Base-by-base conservation (phyloP, 2,329 filamentous ascomycete genomes). In the Hysterium pulicare region DNA sequence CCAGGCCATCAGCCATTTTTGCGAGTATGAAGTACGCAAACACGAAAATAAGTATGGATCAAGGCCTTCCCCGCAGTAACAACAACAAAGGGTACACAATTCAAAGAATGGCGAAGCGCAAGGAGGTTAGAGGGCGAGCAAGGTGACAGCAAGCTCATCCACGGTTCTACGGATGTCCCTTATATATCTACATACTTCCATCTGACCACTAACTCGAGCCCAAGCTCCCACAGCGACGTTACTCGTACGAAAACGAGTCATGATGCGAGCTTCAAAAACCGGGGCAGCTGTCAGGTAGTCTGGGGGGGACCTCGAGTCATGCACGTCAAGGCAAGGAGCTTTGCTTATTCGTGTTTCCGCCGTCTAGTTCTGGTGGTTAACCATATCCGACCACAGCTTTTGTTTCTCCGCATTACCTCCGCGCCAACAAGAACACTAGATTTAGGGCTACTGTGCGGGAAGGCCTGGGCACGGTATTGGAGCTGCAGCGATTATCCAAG, bases 1-100 rank as follows among this genome's bases (percentile, higher is more conserved):
- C 52, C n/a, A 60, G 41, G 38, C 61, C 60, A 28, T 61, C 54
- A 34, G 55, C 54, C 57, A 61, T 61, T 40, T 41, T 47, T 22
- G 17, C 11, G 16, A 17, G 22, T 6, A 5, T 17, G 33, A 26
- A n/a, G 8, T 16, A 40, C 7, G 16, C 38, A 15, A 16, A 31
- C 19, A 17, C 16, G 15, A 15, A n/a, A 23, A 24, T 20, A 15
- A 13, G 20, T 5, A 10, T 11, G 20, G 15, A 36, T 10, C 16
- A 5, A 15, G 17, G n/a, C n/a, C n/a, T n/a, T n/a, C n/a, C n/a
- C n/a, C n/a, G n/a, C n/a, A n/a, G n/a, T n/a, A n/a, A n/a, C n/a
- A n/a, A n/a, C n/a, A n/a, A n/a, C n/a, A n/a, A n/a, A n/a, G n/a
- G n/a, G n/a, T n/a, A n/a, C n/a, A n/a, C n/a, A n/a, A 37, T 5